Evolutionary conservation across 2,329 filamentous ascomycete genomes (phyloP).

Genomic region (Coniochaeta sp.): DNA sequence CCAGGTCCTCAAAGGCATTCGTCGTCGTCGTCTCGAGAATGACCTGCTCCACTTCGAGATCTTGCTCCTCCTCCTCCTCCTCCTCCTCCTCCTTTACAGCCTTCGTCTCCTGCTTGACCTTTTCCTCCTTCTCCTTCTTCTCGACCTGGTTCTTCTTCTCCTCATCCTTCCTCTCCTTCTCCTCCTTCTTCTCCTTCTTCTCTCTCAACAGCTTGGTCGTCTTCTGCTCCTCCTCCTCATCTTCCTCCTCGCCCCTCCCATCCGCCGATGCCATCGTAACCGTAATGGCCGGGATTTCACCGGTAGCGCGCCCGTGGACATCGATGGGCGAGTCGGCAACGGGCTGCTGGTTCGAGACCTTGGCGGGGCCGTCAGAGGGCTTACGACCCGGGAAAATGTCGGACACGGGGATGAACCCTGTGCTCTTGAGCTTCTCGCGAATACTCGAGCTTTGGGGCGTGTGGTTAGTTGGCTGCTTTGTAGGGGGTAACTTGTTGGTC

Average conservation of each 20-base stretch:
- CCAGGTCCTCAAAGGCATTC: neutral
- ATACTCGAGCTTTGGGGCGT: neutral
- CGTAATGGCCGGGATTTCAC: too few relatives aligned
- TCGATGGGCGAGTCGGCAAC: too few relatives aligned
- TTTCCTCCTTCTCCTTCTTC: too few relatives aligned
- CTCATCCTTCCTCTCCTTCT: slow-evolving; percentile 29
- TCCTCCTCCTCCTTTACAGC: slow-evolving; percentile 30
- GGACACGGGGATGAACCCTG: neutral
- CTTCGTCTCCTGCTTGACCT: too few relatives aligned
- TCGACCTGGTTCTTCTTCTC: too few relatives aligned
- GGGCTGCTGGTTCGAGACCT: neutral
- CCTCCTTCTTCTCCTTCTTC: too few relatives aligned
- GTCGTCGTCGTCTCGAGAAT: neutral
- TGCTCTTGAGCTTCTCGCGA: neutral
- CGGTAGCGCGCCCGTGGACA: too few relatives aligned
- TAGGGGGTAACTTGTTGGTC: too few relatives aligned
- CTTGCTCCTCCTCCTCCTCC: slow-evolving; percentile 38
- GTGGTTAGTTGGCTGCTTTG: neutral
- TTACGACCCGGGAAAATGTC: neutral
- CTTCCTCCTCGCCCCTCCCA: neutral
- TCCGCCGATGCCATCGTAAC: too few relatives aligned
- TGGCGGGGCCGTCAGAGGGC: neutral
- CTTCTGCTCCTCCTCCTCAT: neutral
- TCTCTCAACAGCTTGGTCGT: too few relatives aligned
- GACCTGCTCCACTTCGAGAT: slow-evolving; percentile 47